Evolutionary conservation across 106 monocot genomes (phyloP).

Genomic region (Dactylorhiza incarnata): DNA sequence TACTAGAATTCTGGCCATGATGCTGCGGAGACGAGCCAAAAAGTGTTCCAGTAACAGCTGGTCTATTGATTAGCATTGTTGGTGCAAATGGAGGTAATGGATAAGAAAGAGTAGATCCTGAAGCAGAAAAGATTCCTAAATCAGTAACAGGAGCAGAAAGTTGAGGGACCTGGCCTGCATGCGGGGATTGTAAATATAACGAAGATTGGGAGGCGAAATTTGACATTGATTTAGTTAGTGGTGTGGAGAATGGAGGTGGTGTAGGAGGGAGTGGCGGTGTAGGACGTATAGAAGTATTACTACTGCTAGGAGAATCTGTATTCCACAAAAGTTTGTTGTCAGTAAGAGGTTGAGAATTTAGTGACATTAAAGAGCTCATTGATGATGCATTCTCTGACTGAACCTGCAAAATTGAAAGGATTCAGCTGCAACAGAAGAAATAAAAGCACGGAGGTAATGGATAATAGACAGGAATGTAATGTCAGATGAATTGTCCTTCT

Average conservation of each 20-base stretch:
- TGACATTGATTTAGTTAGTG: slow-evolving; percentile 32
- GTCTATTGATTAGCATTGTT: slow-evolving; percentile 28
- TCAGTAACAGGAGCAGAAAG: slow-evolving; percentile 34
- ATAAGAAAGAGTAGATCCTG: slow-evolving; percentile 26
- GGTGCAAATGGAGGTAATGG: slow-evolving; percentile 45
- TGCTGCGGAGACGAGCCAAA: slow-evolving; percentile 42
- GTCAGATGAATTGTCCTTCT: not conserved
- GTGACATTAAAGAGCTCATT: slow-evolving; percentile 17
- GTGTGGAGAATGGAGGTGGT: slow-evolving; percentile 56
- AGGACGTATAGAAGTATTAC: slow-evolving; percentile 28
- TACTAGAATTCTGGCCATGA: slow-evolving; percentile 26
- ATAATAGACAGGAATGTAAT: not conserved
- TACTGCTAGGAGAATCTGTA: slow-evolving; percentile 27
- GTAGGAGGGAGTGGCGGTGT: slow-evolving; percentile 67
- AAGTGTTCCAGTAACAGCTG: slow-evolving; percentile 26
- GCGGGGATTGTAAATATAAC: slow-evolving; percentile 20
- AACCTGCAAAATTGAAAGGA: slow-evolving; percentile 27
- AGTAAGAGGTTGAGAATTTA: slow-evolving; percentile 19
- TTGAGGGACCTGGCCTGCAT: slow-evolving; percentile 20
- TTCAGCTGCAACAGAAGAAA: not conserved
- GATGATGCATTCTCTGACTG: slow-evolving; percentile 43
- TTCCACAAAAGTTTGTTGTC: slow-evolving; percentile 51
- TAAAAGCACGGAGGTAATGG: not conserved
- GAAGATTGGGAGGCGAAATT: slow-evolving; percentile 45
- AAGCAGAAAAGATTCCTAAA: slow-evolving; percentile 33